These are phyloP conservation scores for Starmerella riodocensis DNA, from an alignment of 805 yeast genomes.

Conservation along the genomic window DNA sequence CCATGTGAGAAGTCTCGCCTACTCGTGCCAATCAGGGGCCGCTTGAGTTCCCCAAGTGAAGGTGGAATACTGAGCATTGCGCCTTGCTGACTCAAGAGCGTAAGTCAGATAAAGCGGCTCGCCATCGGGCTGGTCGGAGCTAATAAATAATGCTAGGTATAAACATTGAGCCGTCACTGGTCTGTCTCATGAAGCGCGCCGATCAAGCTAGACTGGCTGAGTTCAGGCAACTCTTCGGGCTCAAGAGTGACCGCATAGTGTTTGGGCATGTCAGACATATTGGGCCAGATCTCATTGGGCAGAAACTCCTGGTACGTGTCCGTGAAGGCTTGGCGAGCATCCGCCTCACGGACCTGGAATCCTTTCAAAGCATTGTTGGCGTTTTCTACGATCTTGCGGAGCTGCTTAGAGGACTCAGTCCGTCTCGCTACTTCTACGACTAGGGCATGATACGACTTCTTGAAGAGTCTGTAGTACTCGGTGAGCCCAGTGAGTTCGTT, in stretches of 20 bases:
- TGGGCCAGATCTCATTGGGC: conserved; percentile 44
- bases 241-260: conserved; percentile 20
- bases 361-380: conserved; percentile 32
- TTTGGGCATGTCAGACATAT: conserved; percentile 28
- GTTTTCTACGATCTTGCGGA: conserved; percentile 31
- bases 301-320: conserved; percentile 39
- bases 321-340: conserved; percentile 34
- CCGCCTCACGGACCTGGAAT: conserved; percentile 35
- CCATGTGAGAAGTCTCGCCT: too few relatives aligned
- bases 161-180: not conserved
- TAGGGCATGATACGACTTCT: conserved; percentile 39
- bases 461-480: conserved; percentile 40
- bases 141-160: not conserved
- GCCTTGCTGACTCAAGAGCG: too few relatives aligned
- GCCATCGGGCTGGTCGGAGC: too few relatives aligned
- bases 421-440: conserved; percentile 44
- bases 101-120: too few relatives aligned
- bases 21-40: too few relatives aligned
- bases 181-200: conserved; percentile 1
- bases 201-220: conserved; percentile 11
- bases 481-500: conserved; percentile 31
- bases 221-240: conserved; percentile 16
- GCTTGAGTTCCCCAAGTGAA: too few relatives aligned
- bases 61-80: too few relatives aligned
- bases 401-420: conserved; percentile 30